phyloP scores from a whole-genome alignment of 2,329 filamentous ascomycete genomes.

The Capronia epimyces region DNA sequence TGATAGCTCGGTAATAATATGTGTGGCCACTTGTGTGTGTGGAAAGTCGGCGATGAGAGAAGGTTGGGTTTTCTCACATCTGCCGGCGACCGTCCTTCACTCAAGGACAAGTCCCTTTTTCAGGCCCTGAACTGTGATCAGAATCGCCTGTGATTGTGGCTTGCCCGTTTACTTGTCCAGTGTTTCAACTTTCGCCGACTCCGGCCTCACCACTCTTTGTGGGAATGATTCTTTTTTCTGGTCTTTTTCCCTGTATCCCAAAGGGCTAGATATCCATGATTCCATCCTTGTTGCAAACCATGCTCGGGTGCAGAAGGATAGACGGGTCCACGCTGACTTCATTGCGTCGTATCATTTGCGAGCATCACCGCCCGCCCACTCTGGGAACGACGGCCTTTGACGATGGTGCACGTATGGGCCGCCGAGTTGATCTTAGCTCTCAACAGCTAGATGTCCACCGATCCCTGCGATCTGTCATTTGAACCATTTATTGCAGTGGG shows the following conservation, averaged over 20 bases:
- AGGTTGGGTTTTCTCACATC: too few relatives aligned
- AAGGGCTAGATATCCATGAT: conserved; percentile 1
- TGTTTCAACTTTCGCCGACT: conserved; percentile 1
- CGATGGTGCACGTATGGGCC: conserved; percentile 12
- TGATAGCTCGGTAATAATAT: too few relatives aligned
- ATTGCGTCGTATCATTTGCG: conserved; percentile 22
- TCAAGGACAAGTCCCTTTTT: too few relatives aligned
- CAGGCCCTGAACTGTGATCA: background rate
- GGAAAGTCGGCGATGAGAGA: too few relatives aligned
- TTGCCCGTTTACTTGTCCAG: conserved; percentile 3
- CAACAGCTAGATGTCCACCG: conserved; percentile 14
- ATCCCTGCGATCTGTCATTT: conserved; percentile 17
- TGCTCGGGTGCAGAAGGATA: conserved; percentile 2
- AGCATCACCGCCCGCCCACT: conserved; percentile 11
- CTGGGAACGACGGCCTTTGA: conserved; percentile 13
- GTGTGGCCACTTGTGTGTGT: too few relatives aligned
- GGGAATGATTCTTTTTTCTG: background rate
- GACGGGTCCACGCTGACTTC: conserved; percentile 22
- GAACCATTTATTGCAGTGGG: conserved; percentile 5
- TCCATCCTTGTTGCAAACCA: conserved; percentile 1
- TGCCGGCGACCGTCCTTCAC: too few relatives aligned
- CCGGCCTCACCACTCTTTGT: conserved; percentile 7
- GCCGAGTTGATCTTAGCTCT: conserved; percentile 18
- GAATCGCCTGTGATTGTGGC: conserved; percentile 11
- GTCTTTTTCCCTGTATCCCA: background rate